phyloP scores from a whole-genome alignment of 768 basidiomycete species.

The Serendipita sp. region DNA sequence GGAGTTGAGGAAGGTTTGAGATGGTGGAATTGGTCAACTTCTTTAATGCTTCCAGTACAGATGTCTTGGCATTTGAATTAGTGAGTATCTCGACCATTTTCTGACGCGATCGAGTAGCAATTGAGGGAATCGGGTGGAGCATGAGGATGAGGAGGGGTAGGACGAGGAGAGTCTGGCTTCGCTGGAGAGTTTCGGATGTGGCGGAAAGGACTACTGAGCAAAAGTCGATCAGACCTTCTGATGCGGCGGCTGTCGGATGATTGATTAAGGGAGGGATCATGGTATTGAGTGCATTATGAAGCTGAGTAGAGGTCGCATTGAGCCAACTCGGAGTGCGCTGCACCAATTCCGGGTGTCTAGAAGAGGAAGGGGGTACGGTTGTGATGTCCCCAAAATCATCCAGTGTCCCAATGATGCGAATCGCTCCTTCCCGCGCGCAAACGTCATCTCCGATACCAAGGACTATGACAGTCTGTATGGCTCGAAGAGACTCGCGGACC shows the following conservation, averaged over 20 bases:
- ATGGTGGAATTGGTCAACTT: constrained; percentile 51
- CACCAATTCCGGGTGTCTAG: background rate
- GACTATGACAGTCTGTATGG: constrained; percentile 40
- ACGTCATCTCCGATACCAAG: constrained; percentile 51
- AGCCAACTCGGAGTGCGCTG: constrained; percentile 62
- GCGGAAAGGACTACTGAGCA: constrained; percentile 36
- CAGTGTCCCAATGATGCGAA: constrained; percentile 39
- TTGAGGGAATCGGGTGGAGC: constrained; percentile 37
- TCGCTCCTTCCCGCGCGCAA: constrained; percentile 44
- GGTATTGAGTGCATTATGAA: constrained; percentile 68
- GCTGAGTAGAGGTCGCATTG: constrained; percentile 61
- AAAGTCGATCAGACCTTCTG: constrained; percentile 39
- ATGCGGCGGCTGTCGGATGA: constrained; percentile 56
- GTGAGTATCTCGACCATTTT: constrained; percentile 33
- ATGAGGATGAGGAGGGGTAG: constrained; percentile 61
- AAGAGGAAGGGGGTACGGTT: background rate
- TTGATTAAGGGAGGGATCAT: constrained; percentile 46
- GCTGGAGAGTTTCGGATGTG: constrained; percentile 49
- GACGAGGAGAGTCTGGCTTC: constrained; percentile 49
- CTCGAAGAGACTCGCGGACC: constrained; percentile 40
- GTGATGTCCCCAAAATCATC: constrained; percentile 38
- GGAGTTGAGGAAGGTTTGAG: constrained; percentile 50
- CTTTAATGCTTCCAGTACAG: constrained; percentile 40
- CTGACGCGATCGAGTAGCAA: constrained; percentile 34
- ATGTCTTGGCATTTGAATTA: constrained; percentile 26